Evolutionary conservation across 495 filamentous ascomycete species (phyloP), one percentile per base, ranked within the genome.

Genomic region (Hypoxylon rickii): DNA sequence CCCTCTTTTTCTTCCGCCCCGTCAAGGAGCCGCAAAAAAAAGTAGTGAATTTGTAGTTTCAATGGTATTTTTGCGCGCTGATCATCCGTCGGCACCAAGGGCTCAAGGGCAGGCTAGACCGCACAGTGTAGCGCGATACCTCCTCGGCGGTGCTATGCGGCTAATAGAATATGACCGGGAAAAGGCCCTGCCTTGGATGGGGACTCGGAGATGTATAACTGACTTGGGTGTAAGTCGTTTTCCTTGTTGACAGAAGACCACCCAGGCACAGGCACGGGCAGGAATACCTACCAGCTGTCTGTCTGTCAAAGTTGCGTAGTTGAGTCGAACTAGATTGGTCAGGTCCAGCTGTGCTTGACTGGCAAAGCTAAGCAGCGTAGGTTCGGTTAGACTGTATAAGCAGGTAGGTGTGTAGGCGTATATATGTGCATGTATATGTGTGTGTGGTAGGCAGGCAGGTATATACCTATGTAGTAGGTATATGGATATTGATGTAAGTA

Each of bases 101-200:
- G 24, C 12, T 12, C 16, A n/a, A 36, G 29, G 31, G 44, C 44
- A 19, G 19, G 44, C 44, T 22, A 32, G 50, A 61, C 41, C 49
- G 59, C 48, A 56, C 59, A 57, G 59, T 57, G 52, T 48, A 56
- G 51, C 51, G 41, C 45, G 45, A 51, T 40, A 44, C 36, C 22
- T 62, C 10, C 48, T 63, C 59, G 59, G 59, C 59, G 59, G 52
- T 63, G 59, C 52, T 63, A 63, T 63, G 59, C 59, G 59, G 59
- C 59, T 63, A 63, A 63, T 63, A 57, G 38, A 63, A 43, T 63
- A 46, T 57, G 52, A 57, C 52, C 52, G 59, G 53, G 53, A 63
- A 63, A 63, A 57, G 49, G 53, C 58, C 59, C 59, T 53, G 59
- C 48, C 53, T 63, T 41, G 26, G 43, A 63, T 63, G 59, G 52